Conservation (phyloP, 73 alveolate species). For the Blepharisma stoltei region DNA sequence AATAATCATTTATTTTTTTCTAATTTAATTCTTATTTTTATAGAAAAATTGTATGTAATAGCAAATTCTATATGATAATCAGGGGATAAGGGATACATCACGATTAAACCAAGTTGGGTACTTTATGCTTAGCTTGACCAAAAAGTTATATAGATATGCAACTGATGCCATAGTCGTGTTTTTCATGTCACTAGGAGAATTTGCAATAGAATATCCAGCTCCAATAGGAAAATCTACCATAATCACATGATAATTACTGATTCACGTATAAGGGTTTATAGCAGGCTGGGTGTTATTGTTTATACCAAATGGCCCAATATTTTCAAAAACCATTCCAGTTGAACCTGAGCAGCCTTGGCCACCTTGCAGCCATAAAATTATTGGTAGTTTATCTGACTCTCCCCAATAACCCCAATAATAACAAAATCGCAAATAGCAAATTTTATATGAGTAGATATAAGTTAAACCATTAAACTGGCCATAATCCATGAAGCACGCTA, state of each 20-base stretch:
- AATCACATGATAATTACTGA: constrained; percentile 48
- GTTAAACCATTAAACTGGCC: too few relatives aligned
- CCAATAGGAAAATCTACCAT: constrained; percentile 59
- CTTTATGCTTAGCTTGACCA: constrained; percentile 47
- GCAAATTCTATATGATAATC: too few relatives aligned
- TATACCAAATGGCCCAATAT: constrained; percentile 62
- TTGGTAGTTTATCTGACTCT: constrained; percentile 6
- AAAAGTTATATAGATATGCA: constrained; percentile 28
- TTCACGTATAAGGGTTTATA: constrained; percentile 21
- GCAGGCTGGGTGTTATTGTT: background rate
- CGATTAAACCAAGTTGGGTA: constrained; percentile 59
- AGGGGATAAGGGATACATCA: constrained; percentile 61
- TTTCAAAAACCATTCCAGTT: constrained; percentile 63
- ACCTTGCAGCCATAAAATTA: constrained; percentile 81
- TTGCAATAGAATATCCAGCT: constrained; percentile 48
- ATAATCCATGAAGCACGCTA: too few relatives aligned
- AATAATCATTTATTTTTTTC: too few relatives aligned
- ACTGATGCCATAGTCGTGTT: constrained; percentile 12
- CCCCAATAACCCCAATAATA: too few relatives aligned
- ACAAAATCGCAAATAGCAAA: too few relatives aligned
- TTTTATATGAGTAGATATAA: too few relatives aligned
- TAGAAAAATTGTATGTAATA: too few relatives aligned
- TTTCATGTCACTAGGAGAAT: background rate
- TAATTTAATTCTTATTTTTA: too few relatives aligned
- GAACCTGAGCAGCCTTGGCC: constrained; percentile 87